Evolutionary conservation across 371 early-diverging fungal species (phyloP), one percentile per base, ranked within the genome.

Genomic region (Saksenaea oblongispora): DNA sequence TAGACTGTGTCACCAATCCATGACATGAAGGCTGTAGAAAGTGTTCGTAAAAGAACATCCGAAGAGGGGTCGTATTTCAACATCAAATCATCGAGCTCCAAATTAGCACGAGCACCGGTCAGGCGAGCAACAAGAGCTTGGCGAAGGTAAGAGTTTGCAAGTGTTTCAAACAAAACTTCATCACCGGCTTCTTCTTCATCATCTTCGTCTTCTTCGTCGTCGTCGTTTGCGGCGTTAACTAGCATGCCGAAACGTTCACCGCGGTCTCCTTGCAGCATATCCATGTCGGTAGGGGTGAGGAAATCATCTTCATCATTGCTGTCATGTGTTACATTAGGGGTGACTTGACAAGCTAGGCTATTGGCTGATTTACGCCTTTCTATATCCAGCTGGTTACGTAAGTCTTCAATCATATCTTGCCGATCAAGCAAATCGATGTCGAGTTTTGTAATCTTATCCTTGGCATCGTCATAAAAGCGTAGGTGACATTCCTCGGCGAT

Each of bases 31-130:
- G 79, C 64, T 31, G 63, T 62, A 0, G 81, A 73, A 34, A 87
- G 62, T 0, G 77, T 75, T 28, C 67, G 54, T 11, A 78, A 51
- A 0, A 87, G 64, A 9, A 70, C 71, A 4, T 76, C 73, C 5
- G 74, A 60, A 1, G 75, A 60, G 15, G 87, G 82, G 36, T 87
- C 87, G 58, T 85, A 82, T 65, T 87, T 87, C 18, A 84, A 55
- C 65, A 84, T 71, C 36, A 85, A 64, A 31, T 87, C 87, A 35
- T 87, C 87, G 24, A 87, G 67, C 55, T 84, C 84, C 13, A 87
- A 60, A 54, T 84, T 76, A 5, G 78, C 81, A 36, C 83, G 75
- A 11, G 85, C 84, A 28, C 84, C 77, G 2, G 84, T 85, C 56
- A 87, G 65, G 63, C 78, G 80, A 10, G 84, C 79, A 14, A 76